Conservation (phyloP, 129 eudicot species). For the Ambrosia trifida region DNA sequence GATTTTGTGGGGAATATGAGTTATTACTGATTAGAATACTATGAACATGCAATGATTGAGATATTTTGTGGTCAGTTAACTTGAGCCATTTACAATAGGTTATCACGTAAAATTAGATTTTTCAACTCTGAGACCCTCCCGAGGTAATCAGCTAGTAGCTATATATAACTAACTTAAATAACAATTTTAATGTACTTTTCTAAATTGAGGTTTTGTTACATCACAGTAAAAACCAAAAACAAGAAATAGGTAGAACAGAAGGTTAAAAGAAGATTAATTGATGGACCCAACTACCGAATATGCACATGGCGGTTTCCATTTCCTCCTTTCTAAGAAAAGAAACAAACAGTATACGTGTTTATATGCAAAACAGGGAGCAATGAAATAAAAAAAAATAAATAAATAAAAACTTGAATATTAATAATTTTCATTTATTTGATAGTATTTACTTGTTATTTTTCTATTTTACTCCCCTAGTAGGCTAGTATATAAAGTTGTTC, state of each 20-base stretch:
- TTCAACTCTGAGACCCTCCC: no score
- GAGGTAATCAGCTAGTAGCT: no score
- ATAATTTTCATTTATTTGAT: neutral
- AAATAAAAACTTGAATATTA: no score
- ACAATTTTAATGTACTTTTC: no score
- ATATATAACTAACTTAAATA: no score
- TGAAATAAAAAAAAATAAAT: neutral
- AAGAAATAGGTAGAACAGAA: neutral
- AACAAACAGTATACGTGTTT: neutral
- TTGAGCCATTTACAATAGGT: no score
- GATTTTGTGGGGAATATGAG: no score
- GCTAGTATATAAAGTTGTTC: neutral
- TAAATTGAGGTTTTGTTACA: neutral
- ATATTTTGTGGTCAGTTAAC: no score
- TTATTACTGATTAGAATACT: no score
- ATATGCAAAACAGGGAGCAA: neutral
- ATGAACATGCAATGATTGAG: no score
- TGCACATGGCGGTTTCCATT: slow-evolving; percentile 30
- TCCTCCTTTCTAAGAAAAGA: slow-evolving; percentile 34
- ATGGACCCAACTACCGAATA: slow-evolving; percentile 37
- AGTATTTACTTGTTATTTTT: neutral
- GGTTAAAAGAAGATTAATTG: neutral
- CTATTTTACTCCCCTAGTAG: neutral
- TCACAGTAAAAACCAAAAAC: neutral
- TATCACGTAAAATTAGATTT: no score